Base-by-base conservation (phyloP, 2,329 filamentous ascomycete genomes). In the Fusarium ramigenum region DNA sequence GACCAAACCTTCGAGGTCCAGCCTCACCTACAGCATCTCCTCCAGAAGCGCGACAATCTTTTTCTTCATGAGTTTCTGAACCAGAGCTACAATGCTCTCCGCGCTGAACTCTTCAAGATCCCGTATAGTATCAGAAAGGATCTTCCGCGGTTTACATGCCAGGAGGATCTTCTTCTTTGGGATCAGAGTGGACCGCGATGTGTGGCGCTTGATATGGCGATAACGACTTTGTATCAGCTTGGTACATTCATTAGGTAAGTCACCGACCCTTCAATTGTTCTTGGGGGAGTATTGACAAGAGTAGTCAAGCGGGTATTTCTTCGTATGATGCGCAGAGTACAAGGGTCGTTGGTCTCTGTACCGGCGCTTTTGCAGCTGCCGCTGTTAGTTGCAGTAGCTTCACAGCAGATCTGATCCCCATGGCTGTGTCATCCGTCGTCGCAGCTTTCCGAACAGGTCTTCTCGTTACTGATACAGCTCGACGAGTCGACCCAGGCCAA, bases 301-400 rank as follows among this genome's bases (percentile, higher is more conserved):
- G 2, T 2, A 72, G 70, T 6, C 70, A 72, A 60, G 70, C 66
- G 1, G 56, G 70, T 0, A 66, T 74, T 4, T 69, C 60, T 2
- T 76, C 74, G 11, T 75, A 74, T 23, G 73, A 63, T n/a, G 58
- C 70, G 9, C 63, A 71, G 43, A 63, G 28, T 23, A 61, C 73
- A 23, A 68, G 65, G 28, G 60, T 71, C 5, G 66, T 75, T 30
- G 73, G 73, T 15, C 73, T 75, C 25, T 75, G 73, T 18, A 75
- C 73, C 5, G 73, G 73, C 15, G 63, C 73, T 3, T 74, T 75
- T 37, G 73, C 73, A 9, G 73, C 73, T 11, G 73, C 73, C 1
- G 73, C 73, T 12, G 56, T 75, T 4, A 74, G 73, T 34, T 75
- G 70, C 21, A 75, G 73, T 37, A 73, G 68, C 49, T 71, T 71